A percentile compares a stretch with the other conserved stretches of the same genome.
Conservation (phyloP, 2,329 filamentous ascomycete genomes). For the Nectriaceae sp. region DNA sequence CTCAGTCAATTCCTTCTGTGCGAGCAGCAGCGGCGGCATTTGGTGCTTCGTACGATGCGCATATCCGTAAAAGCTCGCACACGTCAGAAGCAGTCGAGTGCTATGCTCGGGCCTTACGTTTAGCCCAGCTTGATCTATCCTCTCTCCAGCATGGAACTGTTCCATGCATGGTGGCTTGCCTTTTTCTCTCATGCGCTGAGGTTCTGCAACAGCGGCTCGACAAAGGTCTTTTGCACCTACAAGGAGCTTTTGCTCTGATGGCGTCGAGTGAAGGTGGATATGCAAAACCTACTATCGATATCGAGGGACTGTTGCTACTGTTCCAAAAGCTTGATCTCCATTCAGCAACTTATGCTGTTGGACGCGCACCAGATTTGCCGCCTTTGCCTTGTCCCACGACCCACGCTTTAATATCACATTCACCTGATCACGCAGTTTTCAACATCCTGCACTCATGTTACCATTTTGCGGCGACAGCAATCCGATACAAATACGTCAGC, state of each 20-base stretch:
- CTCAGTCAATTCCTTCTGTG: conserved; percentile 15
- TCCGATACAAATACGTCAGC: conserved; percentile 16
- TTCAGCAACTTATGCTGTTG: conserved; percentile 16
- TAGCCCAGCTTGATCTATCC: conserved; percentile 17
- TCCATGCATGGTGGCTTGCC: conserved; percentile 18
- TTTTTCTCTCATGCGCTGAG: conserved; percentile 15
- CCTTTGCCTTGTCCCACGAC: neutral
- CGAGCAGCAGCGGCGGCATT: conserved; percentile 18
- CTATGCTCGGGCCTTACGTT: conserved; percentile 12
- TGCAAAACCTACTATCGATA: neutral
- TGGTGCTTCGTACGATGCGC: conserved; percentile 17
- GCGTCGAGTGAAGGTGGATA: conserved; percentile 1
- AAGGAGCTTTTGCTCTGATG: conserved; percentile 15
- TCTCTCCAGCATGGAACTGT: conserved; percentile 8
- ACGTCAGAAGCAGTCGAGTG: conserved; percentile 6
- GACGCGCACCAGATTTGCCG: conserved; percentile 13
- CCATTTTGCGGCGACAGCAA: conserved; percentile 15
- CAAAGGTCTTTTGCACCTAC: conserved; percentile 10
- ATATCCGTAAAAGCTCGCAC: conserved; percentile 1
- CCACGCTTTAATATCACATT: neutral
- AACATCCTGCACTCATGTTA: conserved; percentile 14
- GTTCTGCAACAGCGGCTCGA: conserved; percentile 15
- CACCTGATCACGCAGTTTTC: conserved; percentile 7
- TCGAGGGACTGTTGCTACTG: conserved; percentile 5
- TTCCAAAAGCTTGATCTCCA: conserved; percentile 21